These are phyloP conservation scores for Leccinellum rugosiceps DNA, from an alignment of 768 basidiomycete genomes.

Conservation along the genomic window DNA sequence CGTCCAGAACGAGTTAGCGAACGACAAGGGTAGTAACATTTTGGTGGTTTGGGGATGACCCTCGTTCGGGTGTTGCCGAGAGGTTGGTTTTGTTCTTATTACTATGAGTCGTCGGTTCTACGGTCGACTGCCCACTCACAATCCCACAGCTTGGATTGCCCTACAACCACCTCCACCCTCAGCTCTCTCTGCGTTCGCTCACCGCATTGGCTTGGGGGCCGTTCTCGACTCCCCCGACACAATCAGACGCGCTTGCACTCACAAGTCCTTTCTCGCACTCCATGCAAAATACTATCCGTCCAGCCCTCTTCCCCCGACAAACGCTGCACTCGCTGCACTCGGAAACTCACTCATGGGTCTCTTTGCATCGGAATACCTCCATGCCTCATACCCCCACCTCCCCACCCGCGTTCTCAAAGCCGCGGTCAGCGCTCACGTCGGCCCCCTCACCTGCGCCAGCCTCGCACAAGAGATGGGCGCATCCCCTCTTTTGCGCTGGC, in stretches of 20 bases:
- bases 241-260: constrained; percentile 76
- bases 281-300: constrained; percentile 56
- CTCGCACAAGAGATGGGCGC: constrained; percentile 88
- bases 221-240: constrained; percentile 51
- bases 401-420: constrained; percentile 91
- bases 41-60: constrained; percentile 6
- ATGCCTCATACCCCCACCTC: constrained; percentile 80
- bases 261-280: constrained; percentile 61
- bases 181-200: constrained; percentile 70
- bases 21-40: constrained; percentile 86
- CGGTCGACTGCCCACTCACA: no score
- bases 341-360: constrained; percentile 91
- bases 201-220: constrained; percentile 68
- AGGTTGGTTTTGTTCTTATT: neutral
- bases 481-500: constrained; percentile 75
- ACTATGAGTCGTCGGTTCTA: constrained; percentile 21
- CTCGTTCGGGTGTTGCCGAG: constrained; percentile 28
- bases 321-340: constrained; percentile 69
- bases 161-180: constrained; percentile 70
- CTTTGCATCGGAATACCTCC: constrained; percentile 81
- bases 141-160: constrained; percentile 64
- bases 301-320: constrained; percentile 55
- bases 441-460: constrained; percentile 75
- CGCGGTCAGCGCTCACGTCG: constrained; percentile 89
- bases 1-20: constrained; percentile 94